Base-by-base conservation (phyloP, 2,329 filamentous ascomycete genomes). In the Monilinia fructigena region DNA sequence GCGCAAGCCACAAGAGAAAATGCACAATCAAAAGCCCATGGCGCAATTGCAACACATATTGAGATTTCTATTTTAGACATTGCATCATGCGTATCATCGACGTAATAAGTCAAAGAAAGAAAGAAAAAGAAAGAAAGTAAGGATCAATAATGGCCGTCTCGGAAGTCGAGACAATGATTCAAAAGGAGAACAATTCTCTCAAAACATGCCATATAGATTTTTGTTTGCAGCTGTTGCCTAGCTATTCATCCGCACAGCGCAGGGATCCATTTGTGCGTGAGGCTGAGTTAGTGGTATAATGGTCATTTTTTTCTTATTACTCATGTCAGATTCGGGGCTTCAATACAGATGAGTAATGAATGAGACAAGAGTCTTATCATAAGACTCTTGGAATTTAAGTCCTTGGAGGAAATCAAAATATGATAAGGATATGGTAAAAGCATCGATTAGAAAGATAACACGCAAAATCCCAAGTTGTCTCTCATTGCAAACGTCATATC, bases 191-290 rank as follows among this genome's bases (percentile, higher is more conserved):
- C 31, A 3, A 45, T 45, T 45, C 3, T 6, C 6, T 11, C 23
- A 7, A 45, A 45, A 16, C 42, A 16, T 14, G 2, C 16, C 40
- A 35, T 8, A 35, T 35, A 35, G 5, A 35, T 52, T 53, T 53
- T 12, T 47, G 28, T 59, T 59, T 47, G 55, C 10, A 59, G 42
- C 47, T 50, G 48, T 50, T 61, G 58, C 45, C 38, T 28, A 28
- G 28, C 38, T 14, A 40, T 42, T 42, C 14, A 50, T 16, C 20
- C 20, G 56, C 10, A 28, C 28, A 3, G 28, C 28, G 28, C 4
- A 59, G 23, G 40, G 28, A 47, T 6, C 40, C 12, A n/a, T 18
- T 12, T 48, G 45, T 12, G 45, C 56, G 35, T 58, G 31, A 38
- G 45, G 28, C 45, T 48, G 58, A 48, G 20, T 35, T 35, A 6